Evolutionary conservation across 2,329 filamentous ascomycete species (phyloP).

Genomic region (Eutypella sp.): DNA sequence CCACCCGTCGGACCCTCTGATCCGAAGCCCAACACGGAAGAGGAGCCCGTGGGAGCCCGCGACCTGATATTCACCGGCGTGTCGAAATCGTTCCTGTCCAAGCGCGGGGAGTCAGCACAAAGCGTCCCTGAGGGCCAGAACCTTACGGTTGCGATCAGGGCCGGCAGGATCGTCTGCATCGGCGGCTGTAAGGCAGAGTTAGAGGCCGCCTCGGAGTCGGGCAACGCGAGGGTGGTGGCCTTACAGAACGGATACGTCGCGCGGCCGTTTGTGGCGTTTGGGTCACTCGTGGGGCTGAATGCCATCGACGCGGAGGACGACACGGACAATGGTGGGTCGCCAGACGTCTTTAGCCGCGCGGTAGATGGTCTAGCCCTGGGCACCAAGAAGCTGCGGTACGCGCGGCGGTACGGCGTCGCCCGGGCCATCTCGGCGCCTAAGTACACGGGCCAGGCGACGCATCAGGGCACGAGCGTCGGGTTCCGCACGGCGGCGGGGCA

Average conservation of each 20-base stretch:
- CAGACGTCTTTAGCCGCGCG: conserved; percentile 50
- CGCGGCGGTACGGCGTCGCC: conserved; percentile 53
- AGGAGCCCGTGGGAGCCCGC: conserved; percentile 33
- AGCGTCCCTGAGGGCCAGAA: conserved; percentile 18
- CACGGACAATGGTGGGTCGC: conserved; percentile 47
- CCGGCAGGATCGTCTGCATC: conserved; percentile 52
- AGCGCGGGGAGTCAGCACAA: conserved; percentile 21
- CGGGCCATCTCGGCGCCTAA: conserved; percentile 53
- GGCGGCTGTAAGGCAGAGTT: conserved; percentile 47
- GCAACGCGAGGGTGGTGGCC: conserved; percentile 35
- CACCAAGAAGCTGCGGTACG: conserved; percentile 50
- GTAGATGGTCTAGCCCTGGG: conserved; percentile 52
- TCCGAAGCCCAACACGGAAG: conserved; percentile 35
- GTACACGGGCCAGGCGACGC: conserved; percentile 35
- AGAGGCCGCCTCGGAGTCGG: conserved; percentile 27
- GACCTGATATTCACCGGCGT: conserved; percentile 55
- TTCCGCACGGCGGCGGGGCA: conserved; percentile 48
- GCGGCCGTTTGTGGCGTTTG: conserved; percentile 56
- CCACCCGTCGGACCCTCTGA: conserved; percentile 35
- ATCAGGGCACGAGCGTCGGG: conserved; percentile 54
- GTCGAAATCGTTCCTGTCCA: conserved; percentile 43
- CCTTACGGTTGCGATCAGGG: conserved; percentile 45
- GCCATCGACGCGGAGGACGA: conserved; percentile 55
- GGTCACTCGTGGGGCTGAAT: conserved; percentile 55
- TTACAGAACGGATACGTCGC: conserved; percentile 58